These are phyloP conservation scores for Talaromyces nanjingensis DNA, from an alignment of 495 filamentous ascomycete species.

Conservation along the genomic window DNA sequence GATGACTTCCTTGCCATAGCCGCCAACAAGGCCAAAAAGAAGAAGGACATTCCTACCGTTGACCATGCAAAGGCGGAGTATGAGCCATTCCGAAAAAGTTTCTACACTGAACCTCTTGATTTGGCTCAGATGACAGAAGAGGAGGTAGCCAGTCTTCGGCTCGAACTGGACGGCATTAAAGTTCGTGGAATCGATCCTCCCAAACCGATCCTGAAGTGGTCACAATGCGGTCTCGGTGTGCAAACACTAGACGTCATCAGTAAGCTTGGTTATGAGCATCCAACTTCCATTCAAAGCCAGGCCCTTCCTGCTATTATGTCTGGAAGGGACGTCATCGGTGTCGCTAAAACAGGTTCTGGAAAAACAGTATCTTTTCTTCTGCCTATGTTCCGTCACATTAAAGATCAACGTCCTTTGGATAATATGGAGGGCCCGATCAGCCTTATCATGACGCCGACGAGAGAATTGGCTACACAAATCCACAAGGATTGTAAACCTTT, in stretches of 20 bases:
- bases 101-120: constrained; percentile 87
- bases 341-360: constrained; percentile 97
- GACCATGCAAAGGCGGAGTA: constrained; percentile 82
- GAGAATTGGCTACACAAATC: constrained; percentile 92
- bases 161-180: constrained; percentile 93
- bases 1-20: constrained; percentile 84
- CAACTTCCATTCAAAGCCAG: constrained; percentile 91
- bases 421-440: constrained; percentile 81
- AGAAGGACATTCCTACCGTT: constrained; percentile 84
- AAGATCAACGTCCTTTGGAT: constrained; percentile 80
- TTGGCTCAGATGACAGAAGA: constrained; percentile 77
- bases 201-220: constrained; percentile 93
- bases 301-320: constrained; percentile 95
- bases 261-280: constrained; percentile 74
- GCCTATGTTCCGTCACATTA: constrained; percentile 97
- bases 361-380: constrained; percentile 94
- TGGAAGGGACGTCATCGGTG: constrained; percentile 90
- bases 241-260: constrained; percentile 86
- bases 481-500: constrained; percentile 92
- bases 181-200: constrained; percentile 79
- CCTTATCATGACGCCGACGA: constrained; percentile 88
- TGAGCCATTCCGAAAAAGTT: constrained; percentile 81
- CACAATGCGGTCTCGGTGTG: constrained; percentile 82
- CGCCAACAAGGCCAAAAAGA: constrained; percentile 80
- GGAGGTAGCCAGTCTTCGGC: constrained; percentile 70